Evolutionary conservation across 2,329 filamentous ascomycete genomes (phyloP).

Genomic region (Ophiocordyceps unilateralis): DNA sequence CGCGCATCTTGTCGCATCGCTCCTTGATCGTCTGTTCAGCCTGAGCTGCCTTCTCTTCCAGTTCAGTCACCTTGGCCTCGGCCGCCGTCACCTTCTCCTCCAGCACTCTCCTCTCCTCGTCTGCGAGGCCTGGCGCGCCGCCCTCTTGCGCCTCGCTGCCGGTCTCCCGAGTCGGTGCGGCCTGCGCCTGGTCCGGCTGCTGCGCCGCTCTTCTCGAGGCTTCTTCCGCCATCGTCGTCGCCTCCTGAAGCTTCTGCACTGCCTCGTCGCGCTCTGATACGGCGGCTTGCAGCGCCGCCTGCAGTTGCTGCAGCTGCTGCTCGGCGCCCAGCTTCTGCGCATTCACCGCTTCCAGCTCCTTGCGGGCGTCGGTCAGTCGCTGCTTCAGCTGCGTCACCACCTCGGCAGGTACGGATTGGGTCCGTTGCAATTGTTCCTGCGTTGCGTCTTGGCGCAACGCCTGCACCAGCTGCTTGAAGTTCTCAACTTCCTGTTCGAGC

Average conservation of each 20-base stretch:
- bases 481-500: conserved; percentile 20
- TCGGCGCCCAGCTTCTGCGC: conserved; percentile 55
- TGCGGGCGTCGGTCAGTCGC: conserved; percentile 29
- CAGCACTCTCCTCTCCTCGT: conserved; percentile 41
- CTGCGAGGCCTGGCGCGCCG: conserved; percentile 21
- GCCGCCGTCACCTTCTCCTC: conserved; percentile 44
- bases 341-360: conserved; percentile 48
- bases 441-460: conserved; percentile 13
- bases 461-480: conserved; percentile 10
- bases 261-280: conserved; percentile 49
- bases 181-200: not conserved
- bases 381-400: conserved; percentile 29
- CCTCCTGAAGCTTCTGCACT: conserved; percentile 19
- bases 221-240: conserved; percentile 4
- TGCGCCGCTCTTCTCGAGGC: conserved; percentile 1
- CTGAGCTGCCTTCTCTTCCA: conserved; percentile 45
- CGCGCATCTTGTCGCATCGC: conserved; percentile 53
- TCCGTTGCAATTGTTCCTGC: conserved; percentile 11
- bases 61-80: conserved; percentile 44
- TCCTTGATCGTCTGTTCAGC: conserved; percentile 43
- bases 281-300: conserved; percentile 41
- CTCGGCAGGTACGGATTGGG: conserved; percentile 24
- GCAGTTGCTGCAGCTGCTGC: conserved; percentile 37
- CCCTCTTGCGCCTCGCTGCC: conserved; percentile 4
- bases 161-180: not conserved